Evolutionary conservation across 805 yeast genomes (phyloP), one percentile per base, ranked within the genome.

Genomic region (Barnettozyma sucrosica): DNA sequence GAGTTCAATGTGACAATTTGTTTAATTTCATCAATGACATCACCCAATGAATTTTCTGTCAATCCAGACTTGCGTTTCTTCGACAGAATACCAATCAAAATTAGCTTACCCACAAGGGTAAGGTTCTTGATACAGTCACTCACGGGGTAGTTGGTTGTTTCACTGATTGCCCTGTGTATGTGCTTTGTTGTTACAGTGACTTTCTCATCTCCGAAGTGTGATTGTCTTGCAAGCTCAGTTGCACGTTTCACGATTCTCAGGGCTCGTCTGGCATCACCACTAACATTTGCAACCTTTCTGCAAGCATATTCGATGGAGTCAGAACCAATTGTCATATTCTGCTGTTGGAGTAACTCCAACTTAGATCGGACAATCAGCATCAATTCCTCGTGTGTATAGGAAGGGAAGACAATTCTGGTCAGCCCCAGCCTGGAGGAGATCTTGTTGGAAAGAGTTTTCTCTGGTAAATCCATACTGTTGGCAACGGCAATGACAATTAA

Each of bases 251-350:
- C 85, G 21, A 93, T 85, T 48, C 85, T 85, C 47, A 93, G 70
- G 0, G 96, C 97, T 50, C 98, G 72, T 58, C 99, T 74, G 1
- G 97, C 99, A 70, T 93, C 99, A 49, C 99, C 99, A 62, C 95
- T 86, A 3, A 93, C 97, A 66, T 93, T 81, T 5, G 98, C 96
- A 39, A 93, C 95, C 64, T 89, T 90, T 66, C 97, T 76, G 2
- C 97, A 80, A 0, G 97, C 97, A 70, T 85, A 89, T 49, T 85
- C 92, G 53, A 90, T 79, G 0, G 99, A 97, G 60, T 86, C 95
- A 19, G 74, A 70, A 43, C 75, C 76, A 51, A 73, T 63, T 40
- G 62, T 59, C 44, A 72, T 45, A 51, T 62, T 57, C 25, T 67
- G 59, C 61, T 57, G 66, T 55, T 56, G 62, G 18, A 78, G 55